A percentile compares a stretch with the other conserved stretches of the same genome.
phyloP scores from a whole-genome alignment of 1,284 basidiomycete species.

The Fereydounia khargensis region DNA sequence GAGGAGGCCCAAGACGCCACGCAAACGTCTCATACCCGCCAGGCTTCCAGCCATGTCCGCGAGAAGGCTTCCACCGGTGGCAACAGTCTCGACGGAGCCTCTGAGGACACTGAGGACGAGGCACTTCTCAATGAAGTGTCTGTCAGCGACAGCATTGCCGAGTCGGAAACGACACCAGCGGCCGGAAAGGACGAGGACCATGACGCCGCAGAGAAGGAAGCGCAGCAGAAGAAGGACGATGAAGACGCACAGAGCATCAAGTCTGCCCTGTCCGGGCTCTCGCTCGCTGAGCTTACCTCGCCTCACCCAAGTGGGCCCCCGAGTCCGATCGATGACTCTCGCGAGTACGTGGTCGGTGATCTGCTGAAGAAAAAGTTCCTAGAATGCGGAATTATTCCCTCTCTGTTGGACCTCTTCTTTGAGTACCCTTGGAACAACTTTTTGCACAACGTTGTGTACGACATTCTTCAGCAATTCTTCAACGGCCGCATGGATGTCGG shows the following conservation, averaged over 20 bases:
- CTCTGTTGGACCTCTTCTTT: conserved; percentile 70
- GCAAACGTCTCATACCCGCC: no score
- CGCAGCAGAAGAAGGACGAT: conserved; percentile 4
- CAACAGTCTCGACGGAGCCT: conserved; percentile 3
- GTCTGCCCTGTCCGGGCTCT: conserved; percentile 44
- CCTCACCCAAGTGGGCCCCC: conserved; percentile 37
- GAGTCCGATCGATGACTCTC: conserved; percentile 35
- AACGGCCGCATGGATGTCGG: conserved; percentile 70
- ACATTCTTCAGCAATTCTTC: conserved; percentile 90
- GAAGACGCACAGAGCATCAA: conserved; percentile 31
- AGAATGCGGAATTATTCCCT: conserved; percentile 48
- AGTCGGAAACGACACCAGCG: background rate
- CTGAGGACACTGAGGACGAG: conserved; percentile 42
- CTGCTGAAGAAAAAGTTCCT: conserved; percentile 51
- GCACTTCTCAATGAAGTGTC: conserved; percentile 47
- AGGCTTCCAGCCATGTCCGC: conserved; percentile 16
- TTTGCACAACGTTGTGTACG: conserved; percentile 93
- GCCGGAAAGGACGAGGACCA: background rate
- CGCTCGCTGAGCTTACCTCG: conserved; percentile 45
- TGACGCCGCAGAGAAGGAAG: background rate
- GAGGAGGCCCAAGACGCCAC: no score
- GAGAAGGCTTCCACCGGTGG: conserved; percentile 21
- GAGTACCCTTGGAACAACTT: conserved; percentile 98
- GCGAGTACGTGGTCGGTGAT: conserved; percentile 47
- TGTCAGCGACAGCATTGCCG: conserved; percentile 12